phyloP scores from a whole-genome alignment of 768 basidiomycete species.

The Pleurotus platypus region DNA sequence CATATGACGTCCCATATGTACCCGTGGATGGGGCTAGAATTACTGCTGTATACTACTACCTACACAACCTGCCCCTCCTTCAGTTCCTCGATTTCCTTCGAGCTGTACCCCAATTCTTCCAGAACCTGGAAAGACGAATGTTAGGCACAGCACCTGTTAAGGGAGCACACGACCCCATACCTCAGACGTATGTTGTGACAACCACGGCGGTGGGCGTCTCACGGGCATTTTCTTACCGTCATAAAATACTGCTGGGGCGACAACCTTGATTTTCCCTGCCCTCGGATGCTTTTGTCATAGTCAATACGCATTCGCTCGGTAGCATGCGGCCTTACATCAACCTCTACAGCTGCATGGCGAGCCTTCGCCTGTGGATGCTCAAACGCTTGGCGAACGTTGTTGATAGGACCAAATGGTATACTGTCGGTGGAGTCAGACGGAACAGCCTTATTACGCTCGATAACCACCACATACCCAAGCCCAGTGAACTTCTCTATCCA shows the following conservation, averaged over 20 bases:
- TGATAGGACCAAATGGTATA: slow-evolving; percentile 88
- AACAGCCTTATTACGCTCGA: neutral
- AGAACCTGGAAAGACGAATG: slow-evolving; percentile 30
- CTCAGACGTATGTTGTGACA: slow-evolving; percentile 82
- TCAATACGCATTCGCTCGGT: slow-evolving; percentile 19
- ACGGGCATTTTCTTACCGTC: slow-evolving; percentile 78
- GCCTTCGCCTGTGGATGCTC: slow-evolving; percentile 84
- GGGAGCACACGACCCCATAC: slow-evolving; percentile 25
- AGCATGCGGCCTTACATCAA: slow-evolving; percentile 53
- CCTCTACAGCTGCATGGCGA: slow-evolving; percentile 68
- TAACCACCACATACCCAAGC: slow-evolving; percentile 58
- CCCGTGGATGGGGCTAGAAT: neutral
- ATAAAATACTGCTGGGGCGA: slow-evolving; percentile 78
- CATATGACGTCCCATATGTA: slow-evolving; percentile 5
- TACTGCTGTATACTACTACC: neutral
- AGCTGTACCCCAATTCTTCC: slow-evolving; percentile 31
- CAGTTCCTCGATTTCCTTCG: slow-evolving; percentile 11
- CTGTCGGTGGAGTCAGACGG: slow-evolving; percentile 28
- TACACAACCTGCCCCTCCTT: neutral
- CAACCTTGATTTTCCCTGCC: slow-evolving; percentile 73
- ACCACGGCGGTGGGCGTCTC: slow-evolving; percentile 77
- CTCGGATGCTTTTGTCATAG: slow-evolving; percentile 55
- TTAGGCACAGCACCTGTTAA: slow-evolving; percentile 6
- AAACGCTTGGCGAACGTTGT: slow-evolving; percentile 87
- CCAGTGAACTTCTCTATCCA: slow-evolving; percentile 80